Conservation (phyloP, 2,329 filamentous ascomycete genomes). For the Elsinoe fawcettii region DNA sequence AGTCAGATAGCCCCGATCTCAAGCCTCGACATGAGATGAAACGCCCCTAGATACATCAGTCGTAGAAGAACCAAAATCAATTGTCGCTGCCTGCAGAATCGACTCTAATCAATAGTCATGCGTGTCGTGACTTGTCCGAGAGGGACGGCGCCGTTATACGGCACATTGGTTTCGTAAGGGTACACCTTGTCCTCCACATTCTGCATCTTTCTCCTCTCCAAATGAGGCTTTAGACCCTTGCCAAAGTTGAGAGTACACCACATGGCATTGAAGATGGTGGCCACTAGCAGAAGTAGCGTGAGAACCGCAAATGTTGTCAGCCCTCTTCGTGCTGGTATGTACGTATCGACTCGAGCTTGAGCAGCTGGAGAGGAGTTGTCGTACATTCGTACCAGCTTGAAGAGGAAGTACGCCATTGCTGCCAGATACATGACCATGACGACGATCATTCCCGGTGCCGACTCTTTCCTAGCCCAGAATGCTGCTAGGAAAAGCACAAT, state of each 20-base stretch:
- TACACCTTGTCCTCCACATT: constrained; percentile 43
- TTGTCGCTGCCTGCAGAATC: constrained; percentile 14
- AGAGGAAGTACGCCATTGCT: constrained; percentile 89
- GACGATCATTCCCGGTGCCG: constrained; percentile 63
- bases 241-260: constrained; percentile 88
- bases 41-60: constrained; percentile 14
- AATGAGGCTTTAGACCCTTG: constrained; percentile 79
- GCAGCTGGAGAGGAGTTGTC: constrained; percentile 39
- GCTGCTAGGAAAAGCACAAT: constrained; percentile 77
- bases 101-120: constrained; percentile 43
- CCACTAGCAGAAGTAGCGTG: constrained; percentile 77
- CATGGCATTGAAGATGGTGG: constrained; percentile 80
- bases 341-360: constrained; percentile 42
- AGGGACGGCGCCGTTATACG: constrained; percentile 22
- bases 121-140: constrained; percentile 26
- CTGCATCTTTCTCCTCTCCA: constrained; percentile 52
- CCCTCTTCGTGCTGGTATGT: constrained; percentile 71
- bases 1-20: not conserved
- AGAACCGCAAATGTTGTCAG: constrained; percentile 91
- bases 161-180: constrained; percentile 21
- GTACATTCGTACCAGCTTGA: constrained; percentile 97
- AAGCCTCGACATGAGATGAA: not conserved
- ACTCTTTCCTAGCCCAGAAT: constrained; percentile 78
- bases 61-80: not conserved
- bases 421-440: constrained; percentile 81